Evolutionary conservation across 2,329 filamentous ascomycete species (phyloP).

Genomic region (Phialocephala sp.): DNA sequence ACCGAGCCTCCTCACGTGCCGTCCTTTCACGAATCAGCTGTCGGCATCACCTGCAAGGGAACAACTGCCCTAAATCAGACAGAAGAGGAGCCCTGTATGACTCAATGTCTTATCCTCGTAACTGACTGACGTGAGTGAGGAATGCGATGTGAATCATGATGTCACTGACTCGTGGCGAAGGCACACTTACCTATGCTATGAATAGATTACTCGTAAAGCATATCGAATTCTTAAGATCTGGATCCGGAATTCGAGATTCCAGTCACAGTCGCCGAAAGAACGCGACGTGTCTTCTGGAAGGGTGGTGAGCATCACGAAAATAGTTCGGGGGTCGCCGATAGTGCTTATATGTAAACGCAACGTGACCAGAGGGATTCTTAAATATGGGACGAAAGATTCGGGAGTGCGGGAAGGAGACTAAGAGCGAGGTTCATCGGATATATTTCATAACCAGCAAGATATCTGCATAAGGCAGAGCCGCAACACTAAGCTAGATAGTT

Average conservation of each 20-base stretch:
- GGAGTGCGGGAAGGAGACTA: neutral
- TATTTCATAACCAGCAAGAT: conserved; percentile 19
- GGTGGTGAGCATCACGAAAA: neutral
- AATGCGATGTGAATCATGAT: conserved; percentile 2
- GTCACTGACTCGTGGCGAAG: neutral
- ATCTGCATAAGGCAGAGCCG: conserved; percentile 16
- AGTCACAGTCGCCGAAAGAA: neutral
- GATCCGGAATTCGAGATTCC: neutral
- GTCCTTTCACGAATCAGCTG: conserved; percentile 3
- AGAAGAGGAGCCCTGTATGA: neutral
- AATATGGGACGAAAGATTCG: neutral
- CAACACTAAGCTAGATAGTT: neutral
- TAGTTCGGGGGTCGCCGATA: neutral
- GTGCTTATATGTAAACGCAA: neutral
- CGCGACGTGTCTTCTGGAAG: neutral
- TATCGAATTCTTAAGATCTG: neutral
- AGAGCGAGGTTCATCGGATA: conserved; percentile 5
- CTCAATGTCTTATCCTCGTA: conserved; percentile 7
- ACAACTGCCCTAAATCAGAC: neutral
- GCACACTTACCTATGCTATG: neutral
- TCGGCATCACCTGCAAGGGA: conserved; percentile 1
- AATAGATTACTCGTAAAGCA: neutral
- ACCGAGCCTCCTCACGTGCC: conserved; percentile 10
- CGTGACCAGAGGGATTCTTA: neutral
- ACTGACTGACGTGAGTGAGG: neutral